phyloP scores from a whole-genome alignment of 192 early-diverging fungal genomes.

The Mortierella hygrophila region DNA sequence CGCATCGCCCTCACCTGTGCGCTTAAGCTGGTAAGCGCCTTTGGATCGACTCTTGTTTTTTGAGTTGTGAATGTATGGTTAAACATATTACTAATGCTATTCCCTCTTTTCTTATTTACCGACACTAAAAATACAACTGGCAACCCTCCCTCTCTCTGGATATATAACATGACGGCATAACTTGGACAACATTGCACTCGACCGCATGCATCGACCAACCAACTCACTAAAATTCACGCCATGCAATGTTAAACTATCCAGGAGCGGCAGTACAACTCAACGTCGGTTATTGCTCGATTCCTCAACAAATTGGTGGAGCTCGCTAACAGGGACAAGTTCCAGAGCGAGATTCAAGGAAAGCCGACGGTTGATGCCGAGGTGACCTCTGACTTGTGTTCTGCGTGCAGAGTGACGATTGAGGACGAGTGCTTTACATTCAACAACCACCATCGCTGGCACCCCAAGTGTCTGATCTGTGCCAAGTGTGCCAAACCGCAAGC shows the following conservation, averaged over 20 bases:
- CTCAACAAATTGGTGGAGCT: constrained; percentile 84
- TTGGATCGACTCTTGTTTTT: background rate
- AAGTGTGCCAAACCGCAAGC: constrained; percentile 64
- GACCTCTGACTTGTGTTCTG: constrained; percentile 84
- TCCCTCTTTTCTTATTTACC: background rate
- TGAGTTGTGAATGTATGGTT: background rate
- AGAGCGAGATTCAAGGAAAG: constrained; percentile 41
- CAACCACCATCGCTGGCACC: constrained; percentile 83
- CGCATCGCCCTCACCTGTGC: constrained; percentile 90
- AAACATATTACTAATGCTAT: background rate
- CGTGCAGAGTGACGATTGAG: constrained; percentile 85
- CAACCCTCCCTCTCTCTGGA: background rate
- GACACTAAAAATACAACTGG: background rate
- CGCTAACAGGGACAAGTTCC: constrained; percentile 62
- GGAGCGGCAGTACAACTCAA: constrained; percentile 71
- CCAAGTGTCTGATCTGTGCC: constrained; percentile 86
- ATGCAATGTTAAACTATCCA: constrained; percentile 27
- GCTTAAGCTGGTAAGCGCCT: constrained; percentile 75
- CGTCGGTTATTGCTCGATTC: constrained; percentile 72
- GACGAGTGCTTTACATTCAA: constrained; percentile 86
- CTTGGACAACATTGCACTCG: background rate
- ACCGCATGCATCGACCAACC: background rate
- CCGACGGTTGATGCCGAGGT: constrained; percentile 69
- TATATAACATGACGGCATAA: constrained; percentile 7
- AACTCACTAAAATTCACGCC: background rate